A percentile compares a stretch with the other conserved stretches of the same genome.
Conservation (phyloP, 2,329 filamentous ascomycete genomes). For the Fusarium sp. region DNA sequence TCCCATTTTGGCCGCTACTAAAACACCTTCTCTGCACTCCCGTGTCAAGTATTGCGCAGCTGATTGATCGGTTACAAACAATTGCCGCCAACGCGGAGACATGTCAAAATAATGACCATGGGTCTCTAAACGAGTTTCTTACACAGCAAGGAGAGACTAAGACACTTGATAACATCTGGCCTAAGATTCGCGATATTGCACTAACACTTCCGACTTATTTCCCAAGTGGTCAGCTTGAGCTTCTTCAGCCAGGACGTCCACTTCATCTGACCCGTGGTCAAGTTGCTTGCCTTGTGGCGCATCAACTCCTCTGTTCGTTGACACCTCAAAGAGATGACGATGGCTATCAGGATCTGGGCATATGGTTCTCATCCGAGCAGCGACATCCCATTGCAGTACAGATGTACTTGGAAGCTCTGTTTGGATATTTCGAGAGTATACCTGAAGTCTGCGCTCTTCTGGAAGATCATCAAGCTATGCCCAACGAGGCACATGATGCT, state of each 20-base stretch:
- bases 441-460: slow-evolving; percentile 9
- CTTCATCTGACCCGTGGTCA: slow-evolving; percentile 42
- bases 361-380: slow-evolving; percentile 51
- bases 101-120: slow-evolving; percentile 38
- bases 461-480: not conserved
- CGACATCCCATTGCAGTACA: slow-evolving; percentile 46
- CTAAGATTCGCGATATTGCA: slow-evolving; percentile 39
- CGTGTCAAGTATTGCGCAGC: slow-evolving; percentile 9
- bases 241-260: slow-evolving; percentile 25
- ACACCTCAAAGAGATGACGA: slow-evolving; percentile 37
- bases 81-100: slow-evolving; percentile 40
- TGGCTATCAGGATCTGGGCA: slow-evolving; percentile 49
- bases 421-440: slow-evolving; percentile 45
- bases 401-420: slow-evolving; percentile 49
- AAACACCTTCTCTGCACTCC: slow-evolving; percentile 33
- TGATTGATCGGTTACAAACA: slow-evolving; percentile 47
- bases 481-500: fast-evolving
- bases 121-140: slow-evolving; percentile 24
- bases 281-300: slow-evolving; percentile 46
- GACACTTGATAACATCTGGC: slow-evolving; percentile 39
- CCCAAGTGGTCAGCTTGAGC: slow-evolving; percentile 22
- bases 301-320: slow-evolving; percentile 50
- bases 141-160: not conserved
- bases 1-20: slow-evolving; percentile 46
- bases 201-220: slow-evolving; percentile 40